A percentile compares a stretch with the other conserved stretches of the same genome.
These are phyloP conservation scores for Boechera stricta DNA, from an alignment of 345 rosid genomes.

Conservation along the genomic window DNA sequence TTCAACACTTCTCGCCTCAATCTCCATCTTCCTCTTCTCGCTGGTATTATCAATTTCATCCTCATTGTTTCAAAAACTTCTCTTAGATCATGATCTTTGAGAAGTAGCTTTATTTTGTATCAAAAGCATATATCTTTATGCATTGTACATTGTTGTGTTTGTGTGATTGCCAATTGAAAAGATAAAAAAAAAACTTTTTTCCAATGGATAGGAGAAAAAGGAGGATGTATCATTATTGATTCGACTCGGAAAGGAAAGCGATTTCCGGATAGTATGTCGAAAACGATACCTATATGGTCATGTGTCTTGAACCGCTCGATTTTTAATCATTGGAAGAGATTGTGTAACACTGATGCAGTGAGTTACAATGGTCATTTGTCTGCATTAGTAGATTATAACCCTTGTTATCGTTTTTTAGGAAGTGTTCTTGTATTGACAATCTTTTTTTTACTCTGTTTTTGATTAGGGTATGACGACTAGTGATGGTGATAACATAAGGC, in stretches of 20 bases:
- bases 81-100: neutral
- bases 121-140: neutral
- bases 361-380: constrained; percentile 37
- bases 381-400: too few species aligned
- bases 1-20: constrained; percentile 88
- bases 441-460: constrained; percentile 12
- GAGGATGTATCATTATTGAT: constrained; percentile 88
- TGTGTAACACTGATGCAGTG: constrained; percentile 52
- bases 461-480: constrained; percentile 41
- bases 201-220: constrained; percentile 73
- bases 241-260: constrained; percentile 90
- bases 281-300: constrained; percentile 93
- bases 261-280: constrained; percentile 97
- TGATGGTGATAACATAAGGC: constrained; percentile 22
- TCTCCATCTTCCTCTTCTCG: constrained; percentile 77
- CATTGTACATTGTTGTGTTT: constrained; percentile 1
- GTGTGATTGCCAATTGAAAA: constrained; percentile 4
- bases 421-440: neutral
- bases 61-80: neutral
- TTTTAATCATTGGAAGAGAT: constrained; percentile 46
- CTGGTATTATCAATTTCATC: constrained; percentile 50
- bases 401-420: too few species aligned
- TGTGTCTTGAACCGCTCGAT: constrained; percentile 81
- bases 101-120: constrained; percentile 2
- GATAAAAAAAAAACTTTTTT: neutral